Conservation (phyloP, 2,329 filamentous ascomycete species). For the Microdochium bolleyi region DNA sequence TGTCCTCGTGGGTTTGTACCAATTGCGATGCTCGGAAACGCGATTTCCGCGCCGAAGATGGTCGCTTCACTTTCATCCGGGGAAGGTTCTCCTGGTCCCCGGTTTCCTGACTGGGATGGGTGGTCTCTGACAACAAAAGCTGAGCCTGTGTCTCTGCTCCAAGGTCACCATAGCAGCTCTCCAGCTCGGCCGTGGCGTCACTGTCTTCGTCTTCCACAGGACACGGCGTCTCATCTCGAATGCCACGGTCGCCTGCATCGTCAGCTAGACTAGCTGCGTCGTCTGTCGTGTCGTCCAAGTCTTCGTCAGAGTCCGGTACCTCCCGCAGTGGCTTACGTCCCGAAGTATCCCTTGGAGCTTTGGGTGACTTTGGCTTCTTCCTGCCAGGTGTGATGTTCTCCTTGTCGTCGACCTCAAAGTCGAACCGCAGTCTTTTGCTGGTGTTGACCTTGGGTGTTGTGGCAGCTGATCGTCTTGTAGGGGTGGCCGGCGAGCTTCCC, state of each 20-base stretch:
- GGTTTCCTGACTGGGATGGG: neutral
- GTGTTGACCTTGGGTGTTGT: conserved; percentile 9
- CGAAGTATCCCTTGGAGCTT: conserved; percentile 9
- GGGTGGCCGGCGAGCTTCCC: conserved; percentile 15
- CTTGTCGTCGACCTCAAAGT: conserved; percentile 20
- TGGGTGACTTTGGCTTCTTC: conserved; percentile 20
- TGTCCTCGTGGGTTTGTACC: neutral
- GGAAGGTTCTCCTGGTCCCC: too few species aligned
- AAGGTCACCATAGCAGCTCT: conserved; percentile 7
- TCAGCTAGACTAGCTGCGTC: conserved; percentile 9
- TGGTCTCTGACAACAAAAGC: conserved; percentile 6
- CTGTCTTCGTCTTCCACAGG: conserved; percentile 1
- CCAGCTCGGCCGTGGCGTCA: conserved; percentile 5
- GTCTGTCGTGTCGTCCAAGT: neutral
- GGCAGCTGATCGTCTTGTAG: conserved; percentile 10
- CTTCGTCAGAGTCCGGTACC: conserved; percentile 16
- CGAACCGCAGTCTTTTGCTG: conserved; percentile 15
- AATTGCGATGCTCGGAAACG: neutral
- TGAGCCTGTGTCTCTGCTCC: conserved; percentile 15
- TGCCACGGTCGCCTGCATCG: neutral
- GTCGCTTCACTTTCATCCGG: neutral
- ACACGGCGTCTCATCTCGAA: neutral
- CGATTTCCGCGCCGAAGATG: neutral
- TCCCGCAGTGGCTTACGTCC: conserved; percentile 15
- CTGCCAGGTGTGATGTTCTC: conserved; percentile 23